These are phyloP conservation scores for Aquilaria sinensis DNA, from an alignment of 345 rosid species.

Conservation along the genomic window DNA sequence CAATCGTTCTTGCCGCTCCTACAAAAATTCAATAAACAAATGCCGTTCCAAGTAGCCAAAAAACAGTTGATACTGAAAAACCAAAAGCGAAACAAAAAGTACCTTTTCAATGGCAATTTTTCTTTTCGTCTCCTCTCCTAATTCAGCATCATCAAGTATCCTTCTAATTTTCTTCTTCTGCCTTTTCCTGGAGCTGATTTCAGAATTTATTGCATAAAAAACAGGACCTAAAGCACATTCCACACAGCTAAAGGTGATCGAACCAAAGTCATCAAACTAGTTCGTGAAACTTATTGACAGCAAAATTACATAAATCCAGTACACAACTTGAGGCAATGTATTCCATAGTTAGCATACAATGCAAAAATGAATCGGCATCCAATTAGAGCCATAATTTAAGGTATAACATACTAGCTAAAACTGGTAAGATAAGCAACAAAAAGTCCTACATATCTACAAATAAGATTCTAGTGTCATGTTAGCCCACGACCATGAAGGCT, in stretches of 20 bases:
- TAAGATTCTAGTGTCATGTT: too few relatives aligned
- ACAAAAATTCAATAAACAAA: conserved; percentile 18
- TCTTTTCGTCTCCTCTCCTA: conserved; percentile 94
- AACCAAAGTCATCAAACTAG: background rate
- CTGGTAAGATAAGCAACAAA: too few relatives aligned
- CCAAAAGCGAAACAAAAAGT: conserved; percentile 12
- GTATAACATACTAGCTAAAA: too few relatives aligned
- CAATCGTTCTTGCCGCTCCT: conserved; percentile 98
- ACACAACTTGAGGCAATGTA: too few relatives aligned
- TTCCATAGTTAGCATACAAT: too few relatives aligned
- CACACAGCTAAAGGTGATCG: background rate
- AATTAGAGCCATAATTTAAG: too few relatives aligned
- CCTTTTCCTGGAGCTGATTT: conserved; percentile 57
- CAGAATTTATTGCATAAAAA: conserved; percentile 15
- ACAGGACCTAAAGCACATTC: conserved; percentile 8
- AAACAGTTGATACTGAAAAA: conserved; percentile 6
- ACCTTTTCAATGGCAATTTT: conserved; percentile 99
- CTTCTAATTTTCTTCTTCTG: conserved; percentile 82
- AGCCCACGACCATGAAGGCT: too few relatives aligned
- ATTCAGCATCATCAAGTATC: conserved; percentile 94
- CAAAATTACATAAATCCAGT: too few relatives aligned
- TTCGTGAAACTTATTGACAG: background rate
- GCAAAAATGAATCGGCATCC: too few relatives aligned
- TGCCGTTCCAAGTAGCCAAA: background rate
- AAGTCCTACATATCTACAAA: too few relatives aligned